Base-by-base conservation (phyloP, 2,329 filamentous ascomycete genomes). In the Rhynchosporium agropyri region DNA sequence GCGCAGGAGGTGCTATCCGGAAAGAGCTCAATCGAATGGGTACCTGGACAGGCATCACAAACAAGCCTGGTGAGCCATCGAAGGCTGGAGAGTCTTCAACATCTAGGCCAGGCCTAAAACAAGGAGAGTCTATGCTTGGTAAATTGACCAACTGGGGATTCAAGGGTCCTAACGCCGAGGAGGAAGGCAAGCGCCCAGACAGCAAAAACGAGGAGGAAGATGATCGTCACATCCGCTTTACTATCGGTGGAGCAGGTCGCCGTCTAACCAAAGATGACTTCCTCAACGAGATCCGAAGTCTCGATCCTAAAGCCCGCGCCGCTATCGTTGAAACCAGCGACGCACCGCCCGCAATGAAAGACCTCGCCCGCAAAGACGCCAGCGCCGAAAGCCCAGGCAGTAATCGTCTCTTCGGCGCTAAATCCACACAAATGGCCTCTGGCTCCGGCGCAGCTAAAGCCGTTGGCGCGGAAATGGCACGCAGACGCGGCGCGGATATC, bases 201-300 rank as follows among this genome's bases (percentile, higher is more conserved):
- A 68, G 71, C 5, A 76, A 79, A 12, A 72, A 78, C 3, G 78
- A 82, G n/a, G 82, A 83, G 1, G 81, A 84, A 2, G 89, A 93
- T 63, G 90, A 93, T 68, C 82, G 84, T 13, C 81, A 86, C 61
- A 87, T 94, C 61, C 84, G 90, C 13, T 94, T 93, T 76, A 92
- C 88, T 0, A 89, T 94, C 66, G 85, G 83, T 50, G 86, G 87
- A 40, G 84, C 87, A n/a, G 89, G 89, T 5, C 81, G 83, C 65
- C 85, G 90, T 54, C 89, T 95, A 84, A 92, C 84, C 65, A 93
- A 93, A 76, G 85, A 88, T 4, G 89, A 92, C 71, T 94, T 95
- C 73, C 86, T 95, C 65, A 80, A 83, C 53, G 86, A 91, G 72
- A 87, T 95, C 72, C 85, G 87, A 67, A 84, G 86, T 67, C 80